A percentile compares a stretch with the other conserved stretches of the same genome.
Conservation (phyloP, 2,329 filamentous ascomycete genomes). For the Paraphaeosphaeria sporulosa region DNA sequence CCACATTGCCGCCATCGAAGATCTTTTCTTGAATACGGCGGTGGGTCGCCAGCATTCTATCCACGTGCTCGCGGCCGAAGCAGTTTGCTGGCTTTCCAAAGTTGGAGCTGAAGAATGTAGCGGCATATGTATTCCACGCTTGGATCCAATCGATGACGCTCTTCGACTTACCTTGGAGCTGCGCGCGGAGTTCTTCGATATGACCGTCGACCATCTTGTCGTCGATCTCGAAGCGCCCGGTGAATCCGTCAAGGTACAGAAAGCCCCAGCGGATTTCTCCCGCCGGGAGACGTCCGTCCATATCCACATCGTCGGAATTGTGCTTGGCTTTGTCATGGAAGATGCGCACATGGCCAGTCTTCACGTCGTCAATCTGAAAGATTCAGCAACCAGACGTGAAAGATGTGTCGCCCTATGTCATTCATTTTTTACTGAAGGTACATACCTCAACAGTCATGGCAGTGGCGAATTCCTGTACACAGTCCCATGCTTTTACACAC, state of each 20-base stretch:
- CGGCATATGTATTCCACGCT: constrained; percentile 62
- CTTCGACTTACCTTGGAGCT: constrained; percentile 38
- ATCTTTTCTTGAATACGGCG: constrained; percentile 58
- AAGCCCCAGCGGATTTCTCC: constrained; percentile 46
- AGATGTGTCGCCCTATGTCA: not conserved
- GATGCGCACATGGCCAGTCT: constrained; percentile 53
- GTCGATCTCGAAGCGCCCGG: constrained; percentile 43
- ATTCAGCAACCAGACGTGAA: not conserved
- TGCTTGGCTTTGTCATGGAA: constrained; percentile 9
- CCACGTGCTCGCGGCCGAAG: constrained; percentile 61
- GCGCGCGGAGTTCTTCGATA: constrained; percentile 37
- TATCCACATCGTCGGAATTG: constrained; percentile 8
- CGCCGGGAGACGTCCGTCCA: constrained; percentile 35
- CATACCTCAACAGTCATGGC: constrained; percentile 51
- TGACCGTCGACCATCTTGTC: constrained; percentile 43
- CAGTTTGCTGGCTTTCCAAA: constrained; percentile 62
- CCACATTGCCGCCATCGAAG: constrained; percentile 50
- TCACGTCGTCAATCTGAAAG: constrained; percentile 49
- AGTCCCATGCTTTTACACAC: constrained; percentile 54
- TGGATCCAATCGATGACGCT: constrained; percentile 46
- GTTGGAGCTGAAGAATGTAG: constrained; percentile 61
- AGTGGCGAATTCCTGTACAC: constrained; percentile 52
- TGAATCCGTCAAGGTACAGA: constrained; percentile 34
- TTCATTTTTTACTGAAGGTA: not conserved
- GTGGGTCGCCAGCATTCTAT: constrained; percentile 61